A percentile compares a stretch with the other conserved stretches of the same genome.
Evolutionary conservation across 495 filamentous ascomycete species (phyloP).

Genomic region (Tuber melanosporum): DNA sequence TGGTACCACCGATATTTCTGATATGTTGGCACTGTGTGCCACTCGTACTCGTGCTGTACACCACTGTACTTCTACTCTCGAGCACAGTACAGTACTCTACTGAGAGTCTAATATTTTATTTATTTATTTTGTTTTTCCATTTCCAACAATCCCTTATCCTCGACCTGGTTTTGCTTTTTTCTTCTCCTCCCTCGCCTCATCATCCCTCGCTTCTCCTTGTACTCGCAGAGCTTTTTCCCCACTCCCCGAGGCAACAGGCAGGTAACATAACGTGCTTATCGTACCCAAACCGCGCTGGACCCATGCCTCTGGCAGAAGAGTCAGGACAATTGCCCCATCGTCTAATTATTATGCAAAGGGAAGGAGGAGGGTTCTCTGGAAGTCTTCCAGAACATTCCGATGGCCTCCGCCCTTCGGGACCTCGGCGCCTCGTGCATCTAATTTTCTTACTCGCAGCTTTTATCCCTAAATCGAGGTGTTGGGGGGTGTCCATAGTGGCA

Average conservation of each 20-base stretch:
- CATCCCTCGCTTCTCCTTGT: neutral
- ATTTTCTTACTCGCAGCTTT: slow-evolving; percentile 30
- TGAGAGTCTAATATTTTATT: neutral
- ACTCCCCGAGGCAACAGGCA: neutral
- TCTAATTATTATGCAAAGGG: neutral
- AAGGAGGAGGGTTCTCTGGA: slow-evolving; percentile 14
- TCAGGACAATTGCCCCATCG: neutral
- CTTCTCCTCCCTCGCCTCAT: neutral
- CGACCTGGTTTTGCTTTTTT: neutral
- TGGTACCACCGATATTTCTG: neutral
- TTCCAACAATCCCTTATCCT: neutral
- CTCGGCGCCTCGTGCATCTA: slow-evolving; percentile 37
- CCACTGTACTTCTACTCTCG: neutral
- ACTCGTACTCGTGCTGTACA: neutral
- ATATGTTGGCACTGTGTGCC: neutral
- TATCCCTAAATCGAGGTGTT: neutral
- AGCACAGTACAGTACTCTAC: neutral
- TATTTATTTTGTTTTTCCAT: neutral
- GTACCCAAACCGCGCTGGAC: neutral
- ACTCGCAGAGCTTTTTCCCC: neutral
- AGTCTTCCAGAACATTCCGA: slow-evolving; percentile 32
- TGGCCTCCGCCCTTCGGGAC: slow-evolving; percentile 20
- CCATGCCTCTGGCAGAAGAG: neutral
- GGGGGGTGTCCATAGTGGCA: neutral
- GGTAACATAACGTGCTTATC: neutral